These are phyloP conservation scores for Botrytis hyacinthi DNA, from an alignment of 2,329 filamentous ascomycete species.

Conservation along the genomic window DNA sequence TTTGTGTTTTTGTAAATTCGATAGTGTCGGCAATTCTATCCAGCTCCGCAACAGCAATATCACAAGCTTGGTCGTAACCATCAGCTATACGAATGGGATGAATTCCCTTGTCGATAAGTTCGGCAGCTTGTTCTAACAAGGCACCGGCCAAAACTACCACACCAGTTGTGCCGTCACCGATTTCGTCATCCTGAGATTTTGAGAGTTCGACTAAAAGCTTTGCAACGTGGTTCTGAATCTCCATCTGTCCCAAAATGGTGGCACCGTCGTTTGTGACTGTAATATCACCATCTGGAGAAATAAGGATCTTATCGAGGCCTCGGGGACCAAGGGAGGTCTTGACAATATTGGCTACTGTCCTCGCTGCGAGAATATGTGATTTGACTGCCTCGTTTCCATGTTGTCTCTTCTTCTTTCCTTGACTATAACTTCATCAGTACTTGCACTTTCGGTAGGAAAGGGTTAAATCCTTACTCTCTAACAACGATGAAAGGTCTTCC, in stretches of 20 bases:
- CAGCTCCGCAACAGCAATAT: constrained; percentile 89
- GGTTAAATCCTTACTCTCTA: constrained; percentile 71
- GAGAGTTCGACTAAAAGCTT: constrained; percentile 96
- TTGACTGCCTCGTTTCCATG: constrained; percentile 98
- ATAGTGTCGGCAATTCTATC: constrained; percentile 92
- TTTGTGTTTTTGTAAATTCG: constrained; percentile 76
- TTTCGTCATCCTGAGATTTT: constrained; percentile 98
- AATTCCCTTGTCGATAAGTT: constrained; percentile 99
- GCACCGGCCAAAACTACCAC: constrained; percentile 95
- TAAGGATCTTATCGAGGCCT: constrained; percentile 97
- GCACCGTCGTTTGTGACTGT: constrained; percentile 99
- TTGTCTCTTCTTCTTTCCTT: constrained; percentile 96
- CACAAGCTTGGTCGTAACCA: constrained; percentile 95
- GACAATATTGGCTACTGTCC: constrained; percentile 94
- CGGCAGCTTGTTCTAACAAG: constrained; percentile 91
- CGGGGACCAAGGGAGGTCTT: constrained; percentile 95
- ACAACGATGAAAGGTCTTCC: constrained; percentile 97
- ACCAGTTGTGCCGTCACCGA: constrained; percentile 96
- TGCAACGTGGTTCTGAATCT: constrained; percentile 96
- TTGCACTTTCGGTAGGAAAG: constrained; percentile 25
- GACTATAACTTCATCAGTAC: constrained; percentile 52
- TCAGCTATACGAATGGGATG: constrained; percentile 98
- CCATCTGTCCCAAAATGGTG: constrained; percentile 97
- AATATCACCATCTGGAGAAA: constrained; percentile 97
- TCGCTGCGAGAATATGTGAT: constrained; percentile 93